Percentiles rank a stretch among this genome's conserved stretches.
Evolutionary conservation across 148 eudicot species (phyloP).

Genomic region (Chenopodium suecicum): DNA sequence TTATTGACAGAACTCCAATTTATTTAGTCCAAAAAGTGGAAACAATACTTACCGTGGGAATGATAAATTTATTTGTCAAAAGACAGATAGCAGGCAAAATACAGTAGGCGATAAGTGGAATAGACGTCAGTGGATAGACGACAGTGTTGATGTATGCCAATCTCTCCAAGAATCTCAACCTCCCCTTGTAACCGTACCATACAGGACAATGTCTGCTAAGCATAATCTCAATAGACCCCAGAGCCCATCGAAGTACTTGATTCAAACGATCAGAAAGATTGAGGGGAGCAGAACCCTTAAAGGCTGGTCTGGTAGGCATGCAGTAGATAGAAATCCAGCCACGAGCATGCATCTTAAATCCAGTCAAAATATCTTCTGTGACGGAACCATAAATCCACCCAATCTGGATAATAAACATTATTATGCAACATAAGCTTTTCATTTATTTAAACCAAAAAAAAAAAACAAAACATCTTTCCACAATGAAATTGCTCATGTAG

Average conservation of each 20-base stretch:
- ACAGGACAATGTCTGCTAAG: constrained; percentile 77
- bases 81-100: constrained; percentile 66
- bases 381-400: constrained; percentile 83
- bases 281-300: constrained; percentile 78
- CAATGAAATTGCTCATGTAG: not conserved
- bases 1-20: not conserved
- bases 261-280: constrained; percentile 78
- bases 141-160: constrained; percentile 72
- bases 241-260: constrained; percentile 79
- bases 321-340: constrained; percentile 76
- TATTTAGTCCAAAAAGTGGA: too few species aligned
- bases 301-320: constrained; percentile 71
- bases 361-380: constrained; percentile 74
- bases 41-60: constrained; percentile 31
- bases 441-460: not conserved
- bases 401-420: constrained; percentile 36
- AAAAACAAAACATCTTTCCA: too few species aligned
- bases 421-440: not conserved
- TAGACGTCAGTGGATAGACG: constrained; percentile 68
- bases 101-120: constrained; percentile 69
- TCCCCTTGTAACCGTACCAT: constrained; percentile 72
- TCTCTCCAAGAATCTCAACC: constrained; percentile 57
- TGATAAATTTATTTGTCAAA: constrained; percentile 59
- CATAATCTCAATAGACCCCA: constrained; percentile 68
- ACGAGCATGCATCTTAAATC: constrained; percentile 73